Conservation (phyloP, 257 asterid genomes). For the Lavandula angustifolia region DNA sequence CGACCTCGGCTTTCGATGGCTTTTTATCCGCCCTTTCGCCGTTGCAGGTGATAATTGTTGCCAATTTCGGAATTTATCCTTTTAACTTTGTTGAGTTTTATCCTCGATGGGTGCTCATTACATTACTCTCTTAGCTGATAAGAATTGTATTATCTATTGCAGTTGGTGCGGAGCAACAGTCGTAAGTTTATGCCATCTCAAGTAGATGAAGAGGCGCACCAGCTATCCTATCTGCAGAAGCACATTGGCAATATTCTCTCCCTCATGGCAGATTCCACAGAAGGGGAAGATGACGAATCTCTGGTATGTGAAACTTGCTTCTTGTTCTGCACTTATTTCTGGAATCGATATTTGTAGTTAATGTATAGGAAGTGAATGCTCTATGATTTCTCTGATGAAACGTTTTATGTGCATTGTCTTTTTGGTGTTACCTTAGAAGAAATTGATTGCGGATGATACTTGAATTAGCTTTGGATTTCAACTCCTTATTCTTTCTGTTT, state of each 20-base stretch:
- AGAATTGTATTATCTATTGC: constrained; percentile 33
- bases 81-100: not conserved
- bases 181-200: constrained; percentile 92
- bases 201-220: constrained; percentile 95
- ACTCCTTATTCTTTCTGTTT: constrained; percentile 21
- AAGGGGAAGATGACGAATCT: constrained; percentile 81
- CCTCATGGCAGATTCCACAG: constrained; percentile 76
- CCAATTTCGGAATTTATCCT: not conserved
- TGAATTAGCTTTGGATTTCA: not conserved
- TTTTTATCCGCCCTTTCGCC: constrained; percentile 81
- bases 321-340: constrained; percentile 18
- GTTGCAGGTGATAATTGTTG: constrained; percentile 51
- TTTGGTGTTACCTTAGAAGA: not conserved
- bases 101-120: constrained; percentile 1
- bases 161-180: constrained; percentile 95
- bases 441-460: not conserved
- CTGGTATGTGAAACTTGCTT: constrained; percentile 51
- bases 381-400: not conserved
- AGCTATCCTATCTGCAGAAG: constrained; percentile 88
- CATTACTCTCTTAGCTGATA: constrained; percentile 19
- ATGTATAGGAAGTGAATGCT: not conserved
- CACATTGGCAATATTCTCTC: constrained; percentile 85
- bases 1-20: constrained; percentile 87
- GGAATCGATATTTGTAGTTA: constrained; percentile 11
- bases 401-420: not conserved